Base-by-base conservation (phyloP, 2,329 filamentous ascomycete species). In the Ophiostoma angusticollis region DNA sequence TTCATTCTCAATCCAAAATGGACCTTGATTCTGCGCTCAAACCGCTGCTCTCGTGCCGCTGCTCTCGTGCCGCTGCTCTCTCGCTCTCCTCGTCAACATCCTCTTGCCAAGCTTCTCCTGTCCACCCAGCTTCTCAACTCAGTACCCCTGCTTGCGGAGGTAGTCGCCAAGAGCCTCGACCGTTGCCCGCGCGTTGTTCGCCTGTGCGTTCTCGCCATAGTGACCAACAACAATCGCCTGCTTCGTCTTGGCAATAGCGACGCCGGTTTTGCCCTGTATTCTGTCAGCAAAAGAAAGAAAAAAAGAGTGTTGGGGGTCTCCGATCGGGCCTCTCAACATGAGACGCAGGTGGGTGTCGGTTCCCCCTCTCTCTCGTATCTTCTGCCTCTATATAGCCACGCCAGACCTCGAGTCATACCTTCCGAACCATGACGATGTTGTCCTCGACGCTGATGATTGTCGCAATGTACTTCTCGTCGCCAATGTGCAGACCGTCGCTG, bases 211-310 rank as follows among this genome's bases (percentile, higher is more conserved):
- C 59, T 93, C 84, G 50, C 69, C 70, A 70, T 96, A 85, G 68
- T 94, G 85, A 51, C 77, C 82, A 58, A 98, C 65, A 57, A 98
- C 74, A 59, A 96, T 78, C 51, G 86, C 84, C 64, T 93, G 80
- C 55, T 72, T 79, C 54, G 89, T 93, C 71, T 93, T 93, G 63
- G 79, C 78, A 52, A 91, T 74, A 56, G 80, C 70, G 54, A 94
- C 64, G 49, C 91, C 91, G 57, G 80, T 74, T 58, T 80, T 84
- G 52, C 83, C 85, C 69, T 74, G 47, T n/a, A n/a, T n/a, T n/a
- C n/a, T n/a, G n/a, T n/a, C n/a, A n/a, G n/a, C n/a, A n/a, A n/a
- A n/a, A n/a, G n/a, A n/a, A n/a, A n/a, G n/a, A n/a, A n/a, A n/a
- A n/a, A n/a, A n/a, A n/a, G n/a, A n/a, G n/a, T n/a, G n/a, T n/a